Conservation (phyloP, 2,329 filamentous ascomycete species). For the Drechslera avenae region DNA sequence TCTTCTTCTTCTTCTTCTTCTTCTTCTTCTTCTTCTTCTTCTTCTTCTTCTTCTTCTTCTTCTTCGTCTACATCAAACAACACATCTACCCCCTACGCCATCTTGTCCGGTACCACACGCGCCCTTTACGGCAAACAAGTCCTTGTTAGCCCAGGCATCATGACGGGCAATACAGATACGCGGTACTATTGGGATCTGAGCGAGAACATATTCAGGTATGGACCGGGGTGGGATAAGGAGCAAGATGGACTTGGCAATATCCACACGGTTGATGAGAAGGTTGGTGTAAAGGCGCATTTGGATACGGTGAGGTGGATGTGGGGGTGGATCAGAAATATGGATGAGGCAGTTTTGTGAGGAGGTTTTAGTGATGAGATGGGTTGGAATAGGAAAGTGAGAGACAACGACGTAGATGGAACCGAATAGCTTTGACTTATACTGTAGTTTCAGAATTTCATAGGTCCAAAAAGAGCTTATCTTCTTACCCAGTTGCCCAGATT, state of each 20-base stretch:
- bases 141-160: conserved; percentile 49
- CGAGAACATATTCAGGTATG: conserved; percentile 60
- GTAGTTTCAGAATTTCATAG: too few species aligned
- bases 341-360: conserved; percentile 48
- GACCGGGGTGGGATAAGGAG: conserved; percentile 51
- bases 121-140: conserved; percentile 52
- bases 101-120: conserved; percentile 52
- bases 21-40: conserved; percentile 49
- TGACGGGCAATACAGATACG: conserved; percentile 62
- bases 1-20: conserved; percentile 13
- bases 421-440: too few species aligned
- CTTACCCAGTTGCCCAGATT: too few species aligned
- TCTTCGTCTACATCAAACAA: too few species aligned
- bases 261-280: conserved; percentile 58
- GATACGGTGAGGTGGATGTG: conserved; percentile 53
- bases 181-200: conserved; percentile 59
- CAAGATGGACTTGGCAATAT: conserved; percentile 52
- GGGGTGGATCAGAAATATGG: conserved; percentile 53
- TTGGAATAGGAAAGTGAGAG: too few species aligned
- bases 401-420: too few species aligned
- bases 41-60: conserved; percentile 12
- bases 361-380: background rate
- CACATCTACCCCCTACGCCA: conserved; percentile 33
- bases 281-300: conserved; percentile 51
- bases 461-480: too few species aligned